Percentiles rank a stretch among this genome's conserved stretches.
Evolutionary conservation across 2,329 filamentous ascomycete genomes (phyloP).

Genomic region (Aulographum hederae): DNA sequence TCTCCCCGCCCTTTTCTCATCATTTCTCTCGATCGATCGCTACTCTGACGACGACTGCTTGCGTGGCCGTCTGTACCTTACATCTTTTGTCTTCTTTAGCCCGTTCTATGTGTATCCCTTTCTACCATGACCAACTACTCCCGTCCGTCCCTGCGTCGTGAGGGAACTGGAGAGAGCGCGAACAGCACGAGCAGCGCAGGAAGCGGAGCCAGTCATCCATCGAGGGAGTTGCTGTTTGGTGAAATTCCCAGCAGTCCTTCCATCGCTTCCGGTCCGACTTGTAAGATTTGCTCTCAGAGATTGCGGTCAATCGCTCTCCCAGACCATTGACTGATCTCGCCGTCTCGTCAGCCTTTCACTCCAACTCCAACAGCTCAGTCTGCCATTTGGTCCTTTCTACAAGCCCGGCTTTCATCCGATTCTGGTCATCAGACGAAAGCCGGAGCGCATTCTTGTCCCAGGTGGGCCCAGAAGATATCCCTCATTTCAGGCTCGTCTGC

Average conservation of each 20-base stretch:
- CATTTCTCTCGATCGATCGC: constrained; percentile 1
- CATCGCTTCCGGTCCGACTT: constrained; percentile 1
- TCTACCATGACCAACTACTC: constrained; percentile 1
- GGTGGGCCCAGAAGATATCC: constrained; percentile 22
- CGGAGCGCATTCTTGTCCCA: constrained; percentile 25
- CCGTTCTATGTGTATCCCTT: background rate
- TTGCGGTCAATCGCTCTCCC: constrained; percentile 1
- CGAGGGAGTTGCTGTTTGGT: constrained; percentile 25
- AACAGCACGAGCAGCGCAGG: too few species aligned
- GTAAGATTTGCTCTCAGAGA: constrained; percentile 5
- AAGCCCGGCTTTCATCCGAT: constrained; percentile 28
- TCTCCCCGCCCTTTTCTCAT: constrained; percentile 1
- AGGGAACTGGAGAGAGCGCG: constrained; percentile 2
- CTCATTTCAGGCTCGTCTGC: constrained; percentile 42
- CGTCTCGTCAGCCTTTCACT: constrained; percentile 15
- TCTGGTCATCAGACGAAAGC: constrained; percentile 29
- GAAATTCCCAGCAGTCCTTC: constrained; percentile 22
- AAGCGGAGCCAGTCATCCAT: constrained; percentile 14
- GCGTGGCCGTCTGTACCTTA: background rate
- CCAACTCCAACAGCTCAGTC: constrained; percentile 25
- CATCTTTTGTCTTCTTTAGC: background rate
- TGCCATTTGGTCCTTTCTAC: constrained; percentile 30
- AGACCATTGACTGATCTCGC: background rate
- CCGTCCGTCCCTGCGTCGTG: constrained; percentile 4
- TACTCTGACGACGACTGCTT: background rate